Evolutionary conservation across 2,329 filamentous ascomycete genomes (phyloP).

Genomic region (Helotiales sp.): DNA sequence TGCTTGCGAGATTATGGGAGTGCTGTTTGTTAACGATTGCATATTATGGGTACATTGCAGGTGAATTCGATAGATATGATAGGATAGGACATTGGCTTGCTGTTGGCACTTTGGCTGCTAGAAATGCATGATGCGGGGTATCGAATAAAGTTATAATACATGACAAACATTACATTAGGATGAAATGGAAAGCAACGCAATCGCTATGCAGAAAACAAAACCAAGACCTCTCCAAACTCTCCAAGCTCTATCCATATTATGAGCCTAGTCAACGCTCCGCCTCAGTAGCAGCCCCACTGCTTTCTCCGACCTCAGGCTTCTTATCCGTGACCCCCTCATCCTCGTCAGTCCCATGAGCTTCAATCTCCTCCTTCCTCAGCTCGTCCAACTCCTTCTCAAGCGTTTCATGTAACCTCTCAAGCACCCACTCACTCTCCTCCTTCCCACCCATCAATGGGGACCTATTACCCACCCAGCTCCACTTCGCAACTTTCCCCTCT

Average conservation of each 20-base stretch:
- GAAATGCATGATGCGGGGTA: background rate
- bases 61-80: too few species aligned
- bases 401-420: conserved; percentile 60
- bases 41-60: too few species aligned
- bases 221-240: background rate
- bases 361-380: conserved; percentile 25
- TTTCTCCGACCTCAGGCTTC: background rate
- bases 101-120: too few species aligned
- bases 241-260: background rate
- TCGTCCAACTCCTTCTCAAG: conserved; percentile 44
- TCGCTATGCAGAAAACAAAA: background rate
- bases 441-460: conserved; percentile 70
- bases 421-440: conserved; percentile 71
- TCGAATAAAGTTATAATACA: background rate
- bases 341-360: conserved; percentile 1
- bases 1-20: background rate
- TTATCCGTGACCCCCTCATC: conserved; percentile 3
- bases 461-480: conserved; percentile 72
- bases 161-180: background rate
- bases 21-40: background rate
- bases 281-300: background rate
- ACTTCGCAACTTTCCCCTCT: conserved; percentile 46
- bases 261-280: conserved; percentile 7
- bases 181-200: background rate
- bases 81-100: too few species aligned